Percentiles rank a stretch among this genome's conserved stretches.
phyloP scores from a whole-genome alignment of 306 rosid genomes.

The Begonia fuchsioides region DNA sequence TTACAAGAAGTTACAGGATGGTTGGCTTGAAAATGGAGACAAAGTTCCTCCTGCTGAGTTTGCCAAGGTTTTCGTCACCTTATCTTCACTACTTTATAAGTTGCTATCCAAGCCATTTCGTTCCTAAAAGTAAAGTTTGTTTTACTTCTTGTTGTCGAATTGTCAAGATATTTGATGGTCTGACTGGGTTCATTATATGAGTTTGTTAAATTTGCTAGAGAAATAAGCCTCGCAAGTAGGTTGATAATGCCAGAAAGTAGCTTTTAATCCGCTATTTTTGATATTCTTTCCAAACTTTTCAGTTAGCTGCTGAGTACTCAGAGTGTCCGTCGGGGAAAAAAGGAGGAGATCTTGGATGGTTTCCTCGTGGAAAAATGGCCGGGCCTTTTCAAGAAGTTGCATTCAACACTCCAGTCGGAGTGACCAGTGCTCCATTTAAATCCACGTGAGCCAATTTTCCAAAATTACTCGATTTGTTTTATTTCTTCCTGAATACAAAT shows the following conservation, averaged over 20 bases:
- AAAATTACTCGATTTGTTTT: not conserved
- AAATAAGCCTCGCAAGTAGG: too few relatives aligned
- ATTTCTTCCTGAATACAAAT: conserved; percentile 3
- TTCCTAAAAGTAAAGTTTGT: too few relatives aligned
- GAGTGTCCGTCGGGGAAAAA: conserved; percentile 98
- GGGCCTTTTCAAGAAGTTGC: conserved; percentile 98
- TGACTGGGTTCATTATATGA: too few relatives aligned
- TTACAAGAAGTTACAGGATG: conserved; percentile 89
- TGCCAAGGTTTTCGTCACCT: conserved; percentile 40
- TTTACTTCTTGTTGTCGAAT: too few relatives aligned
- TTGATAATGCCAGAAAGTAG: too few relatives aligned
- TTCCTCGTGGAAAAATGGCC: conserved; percentile 97
- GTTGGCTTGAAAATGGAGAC: conserved; percentile 88
- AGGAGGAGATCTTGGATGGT: conserved; percentile 99
- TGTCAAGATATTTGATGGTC: too few relatives aligned
- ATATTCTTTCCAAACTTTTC: conserved; percentile 3
- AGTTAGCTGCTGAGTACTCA: conserved; percentile 82
- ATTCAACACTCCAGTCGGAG: conserved; percentile 64
- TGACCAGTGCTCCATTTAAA: conserved; percentile 80
- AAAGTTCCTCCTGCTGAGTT: conserved; percentile 93
- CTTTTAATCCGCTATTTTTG: not conserved
- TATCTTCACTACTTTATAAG: too few relatives aligned
- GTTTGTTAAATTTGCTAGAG: too few relatives aligned
- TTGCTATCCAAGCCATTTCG: too few relatives aligned
- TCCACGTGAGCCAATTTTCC: conserved; percentile 50